Conservation (phyloP, 2,329 filamentous ascomycete genomes). For the Penicillium sp. region DNA sequence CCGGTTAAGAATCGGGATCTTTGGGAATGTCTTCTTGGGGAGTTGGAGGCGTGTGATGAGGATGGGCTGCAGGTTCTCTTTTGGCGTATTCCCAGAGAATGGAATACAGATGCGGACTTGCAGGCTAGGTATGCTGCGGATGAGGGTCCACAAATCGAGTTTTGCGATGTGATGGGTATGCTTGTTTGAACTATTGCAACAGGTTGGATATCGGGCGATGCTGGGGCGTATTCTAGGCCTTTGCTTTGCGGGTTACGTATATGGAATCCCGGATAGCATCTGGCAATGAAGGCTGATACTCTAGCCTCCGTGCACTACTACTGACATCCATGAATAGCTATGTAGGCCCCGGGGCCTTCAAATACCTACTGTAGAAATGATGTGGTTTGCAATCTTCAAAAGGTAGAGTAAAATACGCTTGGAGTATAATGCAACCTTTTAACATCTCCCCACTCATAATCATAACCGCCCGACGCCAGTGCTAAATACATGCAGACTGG, state of each 20-base stretch:
- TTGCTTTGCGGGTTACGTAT: too few species aligned
- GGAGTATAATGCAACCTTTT: neutral
- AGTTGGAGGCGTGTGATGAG: conserved; percentile 32
- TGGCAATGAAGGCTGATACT: too few species aligned
- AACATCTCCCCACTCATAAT: neutral
- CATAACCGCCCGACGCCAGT: conserved; percentile 6
- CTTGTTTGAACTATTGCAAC: neutral
- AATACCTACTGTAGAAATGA: neutral
- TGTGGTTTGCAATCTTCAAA: too few species aligned
- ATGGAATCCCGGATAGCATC: too few species aligned
- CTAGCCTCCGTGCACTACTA: too few species aligned
- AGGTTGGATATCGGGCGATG: neutral
- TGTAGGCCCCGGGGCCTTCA: too few species aligned
- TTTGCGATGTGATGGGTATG: neutral
- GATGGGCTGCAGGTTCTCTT: conserved; percentile 21
- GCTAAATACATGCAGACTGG: conserved; percentile 10
- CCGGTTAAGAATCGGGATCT: conserved; percentile 51
- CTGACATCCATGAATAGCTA: too few species aligned
- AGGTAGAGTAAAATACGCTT: too few species aligned
- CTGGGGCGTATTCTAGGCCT: too few species aligned
- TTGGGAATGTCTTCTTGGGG: conserved; percentile 48
- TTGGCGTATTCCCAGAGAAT: neutral
- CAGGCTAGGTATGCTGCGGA: neutral
- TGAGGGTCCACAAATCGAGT: neutral
- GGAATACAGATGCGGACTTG: neutral